Base-by-base conservation (phyloP, 2,329 filamentous ascomycete genomes). In the Colletotrichum euphorbiae region DNA sequence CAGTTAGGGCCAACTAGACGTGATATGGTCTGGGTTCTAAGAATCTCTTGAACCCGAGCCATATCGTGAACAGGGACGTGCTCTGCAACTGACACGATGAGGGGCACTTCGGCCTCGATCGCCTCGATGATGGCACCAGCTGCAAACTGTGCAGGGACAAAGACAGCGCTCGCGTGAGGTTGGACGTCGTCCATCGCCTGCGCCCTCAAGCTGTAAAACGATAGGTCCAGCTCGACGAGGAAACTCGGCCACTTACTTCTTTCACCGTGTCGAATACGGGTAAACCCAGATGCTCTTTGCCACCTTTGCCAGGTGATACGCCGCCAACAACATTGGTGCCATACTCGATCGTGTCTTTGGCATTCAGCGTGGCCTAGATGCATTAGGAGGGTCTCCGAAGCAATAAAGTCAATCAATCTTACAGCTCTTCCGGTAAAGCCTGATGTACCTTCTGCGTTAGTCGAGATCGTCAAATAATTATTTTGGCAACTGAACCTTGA, bases 51-150 rank as follows among this genome's bases (percentile, higher is more conserved):
- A 58, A 85, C 80, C 79, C 91, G 86, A 71, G 94, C 83, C 75
- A 94, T 90, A 74, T 94, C 91, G 76, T 94, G 91, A 17, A 93
- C 80, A 0, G 92, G 92, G 38, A 94, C 90, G 76, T 94, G 91
- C 76, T 95, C 92, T 6, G 92, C 91, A 6, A 95, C 92, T 6
- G 91, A 90, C 6, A 94, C 91, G 21, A 94, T 89, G 1, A 94
- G 83, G 0, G 91, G 91, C 0, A 94, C 89, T 74, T 94, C 91
- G 0, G 91, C 91, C 75, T 92, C 91, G 65, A 95, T 90, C 1
- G 91, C 88, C 73, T 93, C 91, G 73, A 91, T 88, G 71, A 93
- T 92, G 0, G 91, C 91, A 56, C 82, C 80, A 2, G 89, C 87
- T 1, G 91, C 91, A 52, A 88, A 86, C 48, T 85, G 84, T 1